These are phyloP conservation scores for Paecilomyces sp. DNA, from an alignment of 2,329 filamentous ascomycete species.

Conservation along the genomic window DNA sequence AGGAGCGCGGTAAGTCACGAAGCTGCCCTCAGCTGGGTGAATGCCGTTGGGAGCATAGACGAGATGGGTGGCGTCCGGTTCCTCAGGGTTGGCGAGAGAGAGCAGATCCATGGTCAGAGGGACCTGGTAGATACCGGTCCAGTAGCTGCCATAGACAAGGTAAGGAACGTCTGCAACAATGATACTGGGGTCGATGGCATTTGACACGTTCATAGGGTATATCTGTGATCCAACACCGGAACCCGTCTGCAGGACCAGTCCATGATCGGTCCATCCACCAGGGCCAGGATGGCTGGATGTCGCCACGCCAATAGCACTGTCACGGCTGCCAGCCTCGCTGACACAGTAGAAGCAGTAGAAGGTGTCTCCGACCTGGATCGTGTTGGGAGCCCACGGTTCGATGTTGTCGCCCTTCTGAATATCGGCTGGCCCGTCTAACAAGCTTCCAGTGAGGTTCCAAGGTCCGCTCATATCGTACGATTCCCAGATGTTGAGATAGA, in stretches of 20 bases:
- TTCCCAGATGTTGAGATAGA: conserved; percentile 22
- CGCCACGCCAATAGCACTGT: conserved; percentile 31
- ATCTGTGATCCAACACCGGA: conserved; percentile 14
- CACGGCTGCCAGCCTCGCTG: conserved; percentile 18
- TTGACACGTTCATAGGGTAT: conserved; percentile 26
- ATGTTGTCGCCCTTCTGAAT: conserved; percentile 22
- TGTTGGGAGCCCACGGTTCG: conserved; percentile 29
- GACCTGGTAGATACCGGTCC: conserved; percentile 28
- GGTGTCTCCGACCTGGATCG: conserved; percentile 17
- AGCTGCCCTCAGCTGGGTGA: conserved; percentile 25
- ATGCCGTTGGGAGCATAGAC: conserved; percentile 20
- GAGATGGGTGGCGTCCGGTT: conserved; percentile 21
- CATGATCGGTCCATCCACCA: conserved; percentile 27
- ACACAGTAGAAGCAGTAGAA: conserved; percentile 33
- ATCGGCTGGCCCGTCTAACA: conserved; percentile 20
- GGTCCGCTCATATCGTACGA: conserved; percentile 22
- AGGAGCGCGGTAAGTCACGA: conserved; percentile 19
- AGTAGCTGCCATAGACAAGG: conserved; percentile 29
- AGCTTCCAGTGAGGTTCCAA: conserved; percentile 23
- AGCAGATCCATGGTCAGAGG: conserved; percentile 15
- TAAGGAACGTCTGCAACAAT: conserved; percentile 22
- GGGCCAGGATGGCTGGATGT: conserved; percentile 17
- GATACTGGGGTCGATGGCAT: conserved; percentile 27
- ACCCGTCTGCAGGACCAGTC: conserved; percentile 24
- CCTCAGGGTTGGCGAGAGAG: conserved; percentile 11